Percentiles rank a stretch among this genome's conserved stretches.
Evolutionary conservation across 345 rosid species (phyloP).

Genomic region (Populus pruinosa): DNA sequence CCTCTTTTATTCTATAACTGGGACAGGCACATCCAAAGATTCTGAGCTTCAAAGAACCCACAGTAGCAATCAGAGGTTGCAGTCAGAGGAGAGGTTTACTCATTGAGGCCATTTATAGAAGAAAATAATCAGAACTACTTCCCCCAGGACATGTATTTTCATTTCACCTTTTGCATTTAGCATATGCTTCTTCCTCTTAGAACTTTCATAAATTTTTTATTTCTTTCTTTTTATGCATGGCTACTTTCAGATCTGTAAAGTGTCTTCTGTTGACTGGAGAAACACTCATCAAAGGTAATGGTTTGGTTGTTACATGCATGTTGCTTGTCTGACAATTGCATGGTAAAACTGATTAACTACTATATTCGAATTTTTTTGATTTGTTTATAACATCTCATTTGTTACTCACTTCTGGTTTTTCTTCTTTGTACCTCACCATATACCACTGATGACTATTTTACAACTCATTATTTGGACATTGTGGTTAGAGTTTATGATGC

Average conservation of each 20-base stretch:
- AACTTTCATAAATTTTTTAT: background rate
- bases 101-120: slow-evolving; percentile 19
- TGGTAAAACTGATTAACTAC: background rate
- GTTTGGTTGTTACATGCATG: slow-evolving; percentile 1
- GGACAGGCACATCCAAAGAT: slow-evolving; percentile 33
- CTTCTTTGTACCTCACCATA: background rate
- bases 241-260: slow-evolving; percentile 8
- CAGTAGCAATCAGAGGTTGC: slow-evolving; percentile 12
- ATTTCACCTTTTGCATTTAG: background rate
- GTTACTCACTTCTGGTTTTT: background rate
- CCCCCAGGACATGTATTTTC: slow-evolving; percentile 14
- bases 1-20: background rate
- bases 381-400: too few relatives aligned
- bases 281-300: slow-evolving; percentile 23
- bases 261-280: slow-evolving; percentile 18
- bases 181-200: background rate
- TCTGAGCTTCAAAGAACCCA: slow-evolving; percentile 26
- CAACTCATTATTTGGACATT: background rate
- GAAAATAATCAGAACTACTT: slow-evolving; percentile 20
- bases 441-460: background rate
- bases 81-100: slow-evolving; percentile 17
- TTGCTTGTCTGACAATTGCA: background rate
- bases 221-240: background rate
- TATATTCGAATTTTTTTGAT: background rate
- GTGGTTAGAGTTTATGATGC: background rate